Conservation (phyloP, 2,329 filamentous ascomycete genomes). For the Cordyceps militaris region DNA sequence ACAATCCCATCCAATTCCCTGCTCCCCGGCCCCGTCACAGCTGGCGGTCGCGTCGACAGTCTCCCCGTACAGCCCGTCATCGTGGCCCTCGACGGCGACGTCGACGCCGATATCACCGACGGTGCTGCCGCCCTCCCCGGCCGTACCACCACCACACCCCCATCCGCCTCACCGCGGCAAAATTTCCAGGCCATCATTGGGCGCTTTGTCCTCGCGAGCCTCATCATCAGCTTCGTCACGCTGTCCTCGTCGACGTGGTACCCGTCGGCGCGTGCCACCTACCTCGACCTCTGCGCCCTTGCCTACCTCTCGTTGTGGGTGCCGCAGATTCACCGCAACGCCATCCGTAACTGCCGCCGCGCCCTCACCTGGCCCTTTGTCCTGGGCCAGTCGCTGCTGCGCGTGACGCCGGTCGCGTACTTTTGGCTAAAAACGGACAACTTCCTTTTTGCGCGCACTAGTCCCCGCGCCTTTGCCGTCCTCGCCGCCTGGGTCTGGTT, state of each 20-base stretch:
- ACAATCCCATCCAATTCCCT: slow-evolving; percentile 19
- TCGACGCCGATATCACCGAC: slow-evolving; percentile 52
- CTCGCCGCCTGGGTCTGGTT: slow-evolving; percentile 73
- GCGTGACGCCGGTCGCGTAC: slow-evolving; percentile 75
- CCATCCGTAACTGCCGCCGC: slow-evolving; percentile 82
- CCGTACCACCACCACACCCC: slow-evolving; percentile 21
- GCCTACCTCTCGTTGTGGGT: slow-evolving; percentile 84
- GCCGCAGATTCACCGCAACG: slow-evolving; percentile 87
- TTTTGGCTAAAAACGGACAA: slow-evolving; percentile 76
- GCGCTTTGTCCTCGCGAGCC: slow-evolving; percentile 49
- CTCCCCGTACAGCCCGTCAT: slow-evolving; percentile 35
- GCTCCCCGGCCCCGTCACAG: slow-evolving; percentile 37
- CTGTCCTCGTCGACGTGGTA: slow-evolving; percentile 57
- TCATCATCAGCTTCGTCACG: slow-evolving; percentile 50
- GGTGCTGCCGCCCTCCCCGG: slow-evolving; percentile 30
- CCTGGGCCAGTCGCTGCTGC: slow-evolving; percentile 70
- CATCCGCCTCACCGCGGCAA: slow-evolving; percentile 22
- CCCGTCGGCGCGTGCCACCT: slow-evolving; percentile 44
- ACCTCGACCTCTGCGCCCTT: slow-evolving; percentile 59
- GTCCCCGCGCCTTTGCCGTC: slow-evolving; percentile 55
- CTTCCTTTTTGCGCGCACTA: slow-evolving; percentile 68
- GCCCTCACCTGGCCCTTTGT: slow-evolving; percentile 91
- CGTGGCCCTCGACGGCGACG: slow-evolving; percentile 56
- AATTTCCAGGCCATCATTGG: slow-evolving; percentile 51
- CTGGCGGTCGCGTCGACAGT: slow-evolving; percentile 18